phyloP scores from a whole-genome alignment of 345 rosid genomes.

The Populus ilicifolia region DNA sequence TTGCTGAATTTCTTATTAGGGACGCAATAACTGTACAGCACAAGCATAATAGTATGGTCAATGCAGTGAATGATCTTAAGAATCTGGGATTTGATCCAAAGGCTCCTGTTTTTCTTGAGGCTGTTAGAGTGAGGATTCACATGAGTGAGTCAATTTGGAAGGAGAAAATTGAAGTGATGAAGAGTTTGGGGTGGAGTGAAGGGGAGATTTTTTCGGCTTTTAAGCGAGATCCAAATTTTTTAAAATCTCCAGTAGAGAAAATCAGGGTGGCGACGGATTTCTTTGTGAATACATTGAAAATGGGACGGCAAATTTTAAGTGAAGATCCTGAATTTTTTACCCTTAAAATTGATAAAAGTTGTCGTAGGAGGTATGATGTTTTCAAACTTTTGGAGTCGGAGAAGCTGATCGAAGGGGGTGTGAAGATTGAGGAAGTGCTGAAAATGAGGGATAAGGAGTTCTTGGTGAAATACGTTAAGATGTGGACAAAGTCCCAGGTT shows the following conservation, averaged over 20 bases:
- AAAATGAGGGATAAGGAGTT: background rate
- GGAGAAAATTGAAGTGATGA: background rate
- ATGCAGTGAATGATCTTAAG: background rate
- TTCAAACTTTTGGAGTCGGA: background rate
- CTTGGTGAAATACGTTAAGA: background rate
- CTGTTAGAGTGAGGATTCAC: background rate
- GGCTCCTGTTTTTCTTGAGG: slow-evolving; percentile 8
- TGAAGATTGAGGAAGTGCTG: background rate
- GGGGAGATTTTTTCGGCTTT: background rate
- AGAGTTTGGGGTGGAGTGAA: background rate
- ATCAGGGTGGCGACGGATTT: background rate
- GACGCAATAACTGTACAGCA: background rate
- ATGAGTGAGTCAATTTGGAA: background rate
- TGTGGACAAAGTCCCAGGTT: background rate
- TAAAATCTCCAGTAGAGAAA: background rate
- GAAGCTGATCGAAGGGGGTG: background rate
- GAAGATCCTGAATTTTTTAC: background rate
- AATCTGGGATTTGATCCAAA: slow-evolving; percentile 2
- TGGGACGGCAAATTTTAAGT: background rate
- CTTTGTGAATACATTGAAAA: background rate
- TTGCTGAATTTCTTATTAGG: background rate
- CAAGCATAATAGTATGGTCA: background rate
- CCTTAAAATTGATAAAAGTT: background rate
- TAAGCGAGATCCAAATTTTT: background rate
- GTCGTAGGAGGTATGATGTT: background rate